Percentiles rank a stretch among this genome's conserved stretches.
phyloP scores from a whole-genome alignment of 2,329 filamentous ascomycete species.

The Pestalotiopsis sp. region DNA sequence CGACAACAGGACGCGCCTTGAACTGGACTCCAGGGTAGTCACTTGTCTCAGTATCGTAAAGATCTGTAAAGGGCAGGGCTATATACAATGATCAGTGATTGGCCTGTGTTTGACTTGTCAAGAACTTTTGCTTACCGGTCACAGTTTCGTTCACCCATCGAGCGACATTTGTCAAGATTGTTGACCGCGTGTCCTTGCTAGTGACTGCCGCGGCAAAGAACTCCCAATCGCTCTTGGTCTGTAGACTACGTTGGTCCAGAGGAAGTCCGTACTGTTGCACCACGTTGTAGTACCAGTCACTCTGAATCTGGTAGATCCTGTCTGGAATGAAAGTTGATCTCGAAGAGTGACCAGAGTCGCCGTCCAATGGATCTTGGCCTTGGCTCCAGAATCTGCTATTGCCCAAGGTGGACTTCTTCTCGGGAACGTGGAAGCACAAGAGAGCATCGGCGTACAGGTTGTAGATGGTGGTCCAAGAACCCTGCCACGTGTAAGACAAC shows the following conservation, averaged over 20 bases:
- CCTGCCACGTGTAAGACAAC: conserved; percentile 79
- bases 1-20: conserved; percentile 81
- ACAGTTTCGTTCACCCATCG: conserved; percentile 83
- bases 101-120: neutral
- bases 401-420: conserved; percentile 20
- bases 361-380: conserved; percentile 21
- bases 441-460: conserved; percentile 77
- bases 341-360: conserved; percentile 17
- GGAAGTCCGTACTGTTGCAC: conserved; percentile 83
- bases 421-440: conserved; percentile 72
- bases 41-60: conserved; percentile 80
- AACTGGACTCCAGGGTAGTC: conserved; percentile 76
- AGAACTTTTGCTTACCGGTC: conserved; percentile 50
- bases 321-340: conserved; percentile 67
- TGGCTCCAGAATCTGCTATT: conserved; percentile 26
- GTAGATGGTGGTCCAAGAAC: conserved; percentile 82
- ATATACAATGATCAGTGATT: conserved; percentile 10
- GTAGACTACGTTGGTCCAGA: conserved; percentile 79
- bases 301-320: conserved; percentile 77
- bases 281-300: conserved; percentile 78
- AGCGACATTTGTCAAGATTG: conserved; percentile 76
- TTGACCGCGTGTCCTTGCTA: conserved; percentile 65
- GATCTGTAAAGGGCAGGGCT: conserved; percentile 78
- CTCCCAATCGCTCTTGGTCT: conserved; percentile 90
- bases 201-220: conserved; percentile 85